Conservation (phyloP, 805 yeast genomes). For the Candida fluviatilis region DNA sequence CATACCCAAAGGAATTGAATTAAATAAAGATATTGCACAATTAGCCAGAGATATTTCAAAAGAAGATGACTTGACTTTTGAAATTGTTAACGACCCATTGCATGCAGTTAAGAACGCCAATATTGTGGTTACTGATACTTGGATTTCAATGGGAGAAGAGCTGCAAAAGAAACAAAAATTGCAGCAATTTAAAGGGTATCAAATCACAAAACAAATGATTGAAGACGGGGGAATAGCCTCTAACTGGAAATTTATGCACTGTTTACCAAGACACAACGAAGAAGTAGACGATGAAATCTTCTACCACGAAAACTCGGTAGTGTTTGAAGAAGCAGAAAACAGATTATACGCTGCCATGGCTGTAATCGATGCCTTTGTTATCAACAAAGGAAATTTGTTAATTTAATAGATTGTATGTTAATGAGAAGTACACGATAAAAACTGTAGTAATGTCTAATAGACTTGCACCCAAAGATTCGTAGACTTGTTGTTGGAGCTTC, state of each 20-base stretch:
- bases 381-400: constrained; percentile 67
- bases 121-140: constrained; percentile 90
- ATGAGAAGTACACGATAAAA: not conserved
- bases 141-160: constrained; percentile 98
- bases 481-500: too few relatives aligned
- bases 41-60: constrained; percentile 52
- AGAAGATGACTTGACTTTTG: constrained; percentile 43
- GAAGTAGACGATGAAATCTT: constrained; percentile 94
- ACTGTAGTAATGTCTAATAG: too few relatives aligned
- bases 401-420: not conserved
- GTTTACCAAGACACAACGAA: constrained; percentile 92
- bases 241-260: constrained; percentile 93
- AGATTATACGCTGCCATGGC: constrained; percentile 95
- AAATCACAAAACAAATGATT: constrained; percentile 67
- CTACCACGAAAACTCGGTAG: constrained; percentile 73
- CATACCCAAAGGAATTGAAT: constrained; percentile 72
- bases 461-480: too few relatives aligned
- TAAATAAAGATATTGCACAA: constrained; percentile 50
- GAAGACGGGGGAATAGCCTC: constrained; percentile 51
- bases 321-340: constrained; percentile 94
- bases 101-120: constrained; percentile 71
- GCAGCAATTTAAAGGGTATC: constrained; percentile 82
- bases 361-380: constrained; percentile 83
- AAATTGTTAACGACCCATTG: constrained; percentile 67
- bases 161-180: constrained; percentile 66